Evolutionary conservation across 2,329 filamentous ascomycete species (phyloP), one percentile per base, ranked within the genome.

Genomic region (Penicillium italicum): DNA sequence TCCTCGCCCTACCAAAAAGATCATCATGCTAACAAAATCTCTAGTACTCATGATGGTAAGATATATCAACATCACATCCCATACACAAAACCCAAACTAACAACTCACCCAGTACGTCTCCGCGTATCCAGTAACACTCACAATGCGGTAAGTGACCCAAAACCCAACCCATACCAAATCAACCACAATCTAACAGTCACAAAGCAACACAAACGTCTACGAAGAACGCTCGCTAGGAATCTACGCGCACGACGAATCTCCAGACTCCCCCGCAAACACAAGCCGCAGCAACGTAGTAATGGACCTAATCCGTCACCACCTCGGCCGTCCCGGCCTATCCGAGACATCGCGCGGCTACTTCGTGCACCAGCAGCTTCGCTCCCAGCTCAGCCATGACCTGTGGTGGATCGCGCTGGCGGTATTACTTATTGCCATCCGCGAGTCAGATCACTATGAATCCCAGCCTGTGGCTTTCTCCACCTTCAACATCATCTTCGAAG

Each of bases 131-230:
- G 69, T 74, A 26, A 58, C 72, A 11, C 59, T 74, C 6, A 73
- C 69, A 7, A 74, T 74, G 43, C 66, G 66, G 65, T 64, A 60
- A 34, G 60, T 58, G 36, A 18, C 11, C 18, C 12, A 28, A 16
- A 26, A 34, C 10, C 5, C 20, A 28, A 50, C 16, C 14, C 16
- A 24, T 6, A 3, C 20, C 26, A 18, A 31, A 30, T 9, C 16
- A 37, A 16, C n/a, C 6, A 11, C 28, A 20, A 40, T 22, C 59
- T 62, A 43, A 60, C 40, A 40, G 20, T 4, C 9, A 5, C 31
- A 26, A 24, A 81, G 86, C 28, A 84, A 86, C 66, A 87, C 85
- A 37, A 89, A 89, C 65, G 83, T 88, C 30, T 90, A 90, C 66
- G 86, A 89, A 67, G 86, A 90, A 64, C 78, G 84, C 7, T 85